phyloP scores from a whole-genome alignment of 306 rosid species.

The Pachyrhizus erosus region DNA sequence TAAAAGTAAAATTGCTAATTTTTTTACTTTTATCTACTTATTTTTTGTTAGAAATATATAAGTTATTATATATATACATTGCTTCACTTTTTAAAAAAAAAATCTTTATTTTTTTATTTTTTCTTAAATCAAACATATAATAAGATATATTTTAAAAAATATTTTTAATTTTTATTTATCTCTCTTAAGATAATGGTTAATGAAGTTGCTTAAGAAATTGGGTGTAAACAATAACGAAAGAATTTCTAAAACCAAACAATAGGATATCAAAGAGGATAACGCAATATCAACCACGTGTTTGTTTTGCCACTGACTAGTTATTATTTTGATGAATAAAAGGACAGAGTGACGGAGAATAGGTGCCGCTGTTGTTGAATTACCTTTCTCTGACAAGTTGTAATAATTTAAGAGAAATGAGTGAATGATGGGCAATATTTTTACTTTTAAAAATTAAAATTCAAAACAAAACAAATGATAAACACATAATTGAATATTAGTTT shows the following conservation, averaged over 20 bases:
- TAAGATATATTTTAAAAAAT: not conserved
- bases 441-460: not conserved
- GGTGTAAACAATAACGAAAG: not conserved
- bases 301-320: not conserved
- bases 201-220: not conserved
- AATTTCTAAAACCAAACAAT: not conserved
- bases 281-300: constrained; percentile 29
- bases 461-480: not conserved
- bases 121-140: too few species aligned
- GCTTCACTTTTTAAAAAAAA: not conserved
- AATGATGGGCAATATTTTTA: not conserved
- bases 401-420: not conserved
- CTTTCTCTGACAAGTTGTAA: not conserved
- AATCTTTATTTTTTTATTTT: too few species aligned
- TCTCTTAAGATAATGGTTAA: not conserved
- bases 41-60: too few species aligned
- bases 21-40: too few species aligned
- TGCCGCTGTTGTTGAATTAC: constrained; percentile 33
- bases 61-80: too few species aligned
- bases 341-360: constrained; percentile 18
- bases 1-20: too few species aligned
- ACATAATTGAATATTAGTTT: not conserved
- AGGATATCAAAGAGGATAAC: constrained; percentile 3
- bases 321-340: not conserved
- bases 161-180: not conserved